A percentile compares a stretch with the other conserved stretches of the same genome.
Conservation (phyloP, 345 rosid species). For the Jatropha curcas region DNA sequence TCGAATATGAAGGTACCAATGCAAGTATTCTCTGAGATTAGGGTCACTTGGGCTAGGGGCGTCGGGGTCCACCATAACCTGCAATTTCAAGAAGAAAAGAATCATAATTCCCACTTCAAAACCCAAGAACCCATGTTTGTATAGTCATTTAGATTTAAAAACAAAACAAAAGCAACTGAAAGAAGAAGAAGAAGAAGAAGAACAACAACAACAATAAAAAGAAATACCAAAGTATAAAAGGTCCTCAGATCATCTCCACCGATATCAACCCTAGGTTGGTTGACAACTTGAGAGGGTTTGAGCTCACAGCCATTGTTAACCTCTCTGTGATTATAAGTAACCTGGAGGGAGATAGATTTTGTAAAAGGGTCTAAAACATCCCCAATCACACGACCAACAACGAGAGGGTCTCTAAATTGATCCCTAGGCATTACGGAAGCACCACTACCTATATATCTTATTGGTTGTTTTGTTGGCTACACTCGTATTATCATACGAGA, state of each 20-base stretch:
- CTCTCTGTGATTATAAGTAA: constrained; percentile 33
- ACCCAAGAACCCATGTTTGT: no score
- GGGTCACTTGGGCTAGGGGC: constrained; percentile 80
- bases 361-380: constrained; percentile 64
- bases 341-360: constrained; percentile 46
- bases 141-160: no score
- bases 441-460: no score
- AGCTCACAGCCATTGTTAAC: constrained; percentile 57
- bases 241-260: constrained; percentile 69
- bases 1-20: constrained; percentile 37
- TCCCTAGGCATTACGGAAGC: constrained; percentile 51
- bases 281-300: constrained; percentile 55
- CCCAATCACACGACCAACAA: constrained; percentile 65
- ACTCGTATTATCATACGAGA: no score
- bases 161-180: no score
- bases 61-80: constrained; percentile 80
- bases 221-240: constrained; percentile 64
- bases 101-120: no score
- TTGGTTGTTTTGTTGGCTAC: no score
- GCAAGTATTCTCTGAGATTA: constrained; percentile 56
- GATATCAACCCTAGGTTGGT: constrained; percentile 55
- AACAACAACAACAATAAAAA: background rate
- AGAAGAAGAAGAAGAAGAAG: no score
- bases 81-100: no score
- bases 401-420: constrained; percentile 62